Base-by-base conservation (phyloP, 1,284 basidiomycete genomes). In the Cutaneotrichosporon dermatis region DNA sequence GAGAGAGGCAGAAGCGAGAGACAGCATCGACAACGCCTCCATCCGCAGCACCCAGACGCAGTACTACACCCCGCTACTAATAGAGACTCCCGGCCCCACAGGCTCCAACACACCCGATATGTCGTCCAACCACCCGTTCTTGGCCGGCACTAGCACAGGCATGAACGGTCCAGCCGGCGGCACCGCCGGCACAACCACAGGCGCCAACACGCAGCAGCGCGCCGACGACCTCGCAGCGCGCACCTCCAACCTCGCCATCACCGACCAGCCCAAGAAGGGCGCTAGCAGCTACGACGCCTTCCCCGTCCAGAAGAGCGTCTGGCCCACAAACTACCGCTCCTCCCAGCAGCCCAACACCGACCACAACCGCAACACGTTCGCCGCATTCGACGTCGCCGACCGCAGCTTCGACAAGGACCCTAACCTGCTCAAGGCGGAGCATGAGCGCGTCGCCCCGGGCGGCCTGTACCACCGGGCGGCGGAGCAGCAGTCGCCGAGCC, bases 331-430 rank as follows among this genome's bases (percentile, higher is more conserved):
- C 33, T n/a, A 41, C 11, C 13, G 36, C 43, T 13, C 35, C 36
- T 25, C 25, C 25, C 25, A 25, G 25, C 25, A 25, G 25, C 43
- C 45, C 42, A 43, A 10, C 37, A 25, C 46, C 50, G 35, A 15
- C 6, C 35, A 6, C 16, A 16, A 51, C 15, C 54, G 44, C 36
- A 40, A 34, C 44, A n/a, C 54, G 9, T 41, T 49, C 25, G 12
- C 15, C 7, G 16, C 54, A 7, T 55, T 55, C 12, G 45, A 55
- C 10, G 54, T 55, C 45, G 54, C 54, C 25, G 54, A 55, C 54
- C 37, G 54, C 37, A 37, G 36, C 13, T 37, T 48, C 25, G 54
- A 55, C 54, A 45, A 16, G 15, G 37, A 48, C 39, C 54, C 54
- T 16, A 49, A 49, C 46, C 11, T 35, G 25, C 46, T 49, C 34